These are phyloP conservation scores for Aquilaria malaccensis DNA, from an alignment of 345 rosid genomes.

Conservation along the genomic window DNA sequence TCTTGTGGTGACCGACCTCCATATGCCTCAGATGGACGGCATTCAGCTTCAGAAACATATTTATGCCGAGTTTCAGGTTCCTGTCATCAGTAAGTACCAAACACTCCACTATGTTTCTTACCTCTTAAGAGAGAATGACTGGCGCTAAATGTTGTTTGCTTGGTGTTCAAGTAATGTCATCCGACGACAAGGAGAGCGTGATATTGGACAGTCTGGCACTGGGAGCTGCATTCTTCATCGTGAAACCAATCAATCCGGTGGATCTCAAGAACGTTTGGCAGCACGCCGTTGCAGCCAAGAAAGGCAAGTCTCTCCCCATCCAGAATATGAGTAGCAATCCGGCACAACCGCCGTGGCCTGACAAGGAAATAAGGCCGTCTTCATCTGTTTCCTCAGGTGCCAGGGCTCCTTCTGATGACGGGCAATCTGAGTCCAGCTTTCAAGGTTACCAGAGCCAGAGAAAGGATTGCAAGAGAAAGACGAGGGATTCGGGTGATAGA, in stretches of 20 bases:
- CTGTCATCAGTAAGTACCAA: conserved; percentile 47
- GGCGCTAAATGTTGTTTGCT: too few species aligned
- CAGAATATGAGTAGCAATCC: conserved; percentile 14
- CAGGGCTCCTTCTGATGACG: conserved; percentile 15
- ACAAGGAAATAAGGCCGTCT: background rate
- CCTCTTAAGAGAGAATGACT: background rate
- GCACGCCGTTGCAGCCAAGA: conserved; percentile 31
- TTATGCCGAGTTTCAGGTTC: conserved; percentile 36
- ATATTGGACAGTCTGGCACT: conserved; percentile 33
- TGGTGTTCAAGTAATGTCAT: conserved; percentile 55
- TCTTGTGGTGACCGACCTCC: conserved; percentile 59
- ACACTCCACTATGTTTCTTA: background rate
- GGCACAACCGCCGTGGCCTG: background rate
- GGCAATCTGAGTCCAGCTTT: conserved; percentile 2
- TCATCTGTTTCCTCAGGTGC: background rate
- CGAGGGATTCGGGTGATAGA: conserved; percentile 8
- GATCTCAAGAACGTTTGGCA: conserved; percentile 55
- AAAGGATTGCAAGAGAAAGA: conserved; percentile 9
- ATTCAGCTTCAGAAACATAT: conserved; percentile 38
- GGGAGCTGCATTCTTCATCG: conserved; percentile 54
- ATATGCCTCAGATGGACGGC: conserved; percentile 74
- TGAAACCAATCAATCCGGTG: conserved; percentile 45
- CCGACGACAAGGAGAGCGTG: conserved; percentile 37
- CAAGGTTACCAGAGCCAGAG: background rate
- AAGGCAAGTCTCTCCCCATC: conserved; percentile 19